phyloP scores from a whole-genome alignment of 768 basidiomycete species.

The Xerocomus brunneocitrinus region DNA sequence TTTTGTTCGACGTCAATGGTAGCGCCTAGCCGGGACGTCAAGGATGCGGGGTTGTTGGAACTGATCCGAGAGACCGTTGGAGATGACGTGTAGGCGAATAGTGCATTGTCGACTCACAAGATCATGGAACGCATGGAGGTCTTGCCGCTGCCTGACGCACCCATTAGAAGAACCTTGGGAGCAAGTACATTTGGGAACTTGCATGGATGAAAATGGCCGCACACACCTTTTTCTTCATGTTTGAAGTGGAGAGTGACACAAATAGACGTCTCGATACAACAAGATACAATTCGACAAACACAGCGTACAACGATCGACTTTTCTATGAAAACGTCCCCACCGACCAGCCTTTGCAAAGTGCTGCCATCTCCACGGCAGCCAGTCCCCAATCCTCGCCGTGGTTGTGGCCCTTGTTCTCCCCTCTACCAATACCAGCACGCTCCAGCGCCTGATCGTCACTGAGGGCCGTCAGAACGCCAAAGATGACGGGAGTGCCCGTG shows the following conservation, averaged over 20 bases:
- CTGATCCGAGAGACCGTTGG: conserved; percentile 36
- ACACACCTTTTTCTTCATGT: conserved; percentile 33
- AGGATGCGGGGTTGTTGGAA: conserved; percentile 89
- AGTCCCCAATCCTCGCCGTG: conserved; percentile 98
- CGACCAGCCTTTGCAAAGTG: conserved; percentile 59
- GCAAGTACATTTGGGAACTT: neutral
- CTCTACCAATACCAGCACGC: conserved; percentile 81
- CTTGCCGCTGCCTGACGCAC: conserved; percentile 90
- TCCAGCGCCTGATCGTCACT: conserved; percentile 93
- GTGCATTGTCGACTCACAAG: conserved; percentile 59
- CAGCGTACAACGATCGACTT: conserved; percentile 7
- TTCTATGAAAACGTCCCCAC: conserved; percentile 54
- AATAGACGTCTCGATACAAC: neutral
- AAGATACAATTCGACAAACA: neutral
- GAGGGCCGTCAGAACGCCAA: conserved; percentile 91
- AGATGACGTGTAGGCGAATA: conserved; percentile 1
- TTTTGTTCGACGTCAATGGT: conserved; percentile 99
- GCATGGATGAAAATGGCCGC: neutral
- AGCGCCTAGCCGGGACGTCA: conserved; percentile 88
- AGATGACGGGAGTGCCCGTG: conserved; percentile 90
- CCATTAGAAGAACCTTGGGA: conserved; percentile 90
- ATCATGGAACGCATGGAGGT: conserved; percentile 99
- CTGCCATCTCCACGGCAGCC: conserved; percentile 92
- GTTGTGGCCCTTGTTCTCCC: conserved; percentile 78
- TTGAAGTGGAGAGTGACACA: neutral